A percentile compares a stretch with the other conserved stretches of the same genome.
phyloP scores from a whole-genome alignment of 805 yeast genomes.

The Yarrowia sp. region DNA sequence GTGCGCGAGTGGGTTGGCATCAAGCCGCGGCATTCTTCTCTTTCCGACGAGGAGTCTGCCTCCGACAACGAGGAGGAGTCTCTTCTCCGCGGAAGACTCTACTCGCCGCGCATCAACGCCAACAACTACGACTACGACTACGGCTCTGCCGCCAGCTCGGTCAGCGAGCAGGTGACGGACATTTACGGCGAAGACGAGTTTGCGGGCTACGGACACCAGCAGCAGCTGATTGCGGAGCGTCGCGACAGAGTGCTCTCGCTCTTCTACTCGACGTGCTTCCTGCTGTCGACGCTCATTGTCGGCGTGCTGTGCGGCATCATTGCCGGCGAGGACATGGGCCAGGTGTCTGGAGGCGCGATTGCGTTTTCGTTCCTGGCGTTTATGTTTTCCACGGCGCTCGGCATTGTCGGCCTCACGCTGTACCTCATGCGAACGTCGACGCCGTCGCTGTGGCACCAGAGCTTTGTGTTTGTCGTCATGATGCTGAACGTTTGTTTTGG shows the following conservation, averaged over 20 bases:
- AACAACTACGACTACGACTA: conserved; percentile 2
- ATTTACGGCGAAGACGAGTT: conserved; percentile 10
- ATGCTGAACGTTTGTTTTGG: conserved; percentile 44
- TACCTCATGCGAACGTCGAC: conserved; percentile 43
- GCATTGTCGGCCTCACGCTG: conserved; percentile 48
- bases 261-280: conserved; percentile 44
- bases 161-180: conserved; percentile 17
- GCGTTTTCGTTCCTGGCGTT: conserved; percentile 44
- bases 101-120: conserved; percentile 28
- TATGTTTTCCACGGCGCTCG: conserved; percentile 44
- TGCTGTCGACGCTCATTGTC: conserved; percentile 45
- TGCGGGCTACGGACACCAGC: conserved; percentile 22
- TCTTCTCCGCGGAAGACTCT: not conserved
- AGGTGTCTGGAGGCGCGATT: conserved; percentile 35
- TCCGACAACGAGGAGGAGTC: conserved; percentile 27
- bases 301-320: conserved; percentile 48
- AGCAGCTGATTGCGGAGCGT: conserved; percentile 26
- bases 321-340: conserved; percentile 37
- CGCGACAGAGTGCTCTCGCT: conserved; percentile 48
- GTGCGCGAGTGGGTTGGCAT: conserved; percentile 16
- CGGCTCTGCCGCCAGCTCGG: conserved; percentile 26
- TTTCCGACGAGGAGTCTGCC: conserved; percentile 12
- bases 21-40: not conserved
- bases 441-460: conserved; percentile 46
- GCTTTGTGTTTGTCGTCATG: conserved; percentile 46